Conservation (phyloP, 345 rosid species). For the Raphanus sativus region DNA sequence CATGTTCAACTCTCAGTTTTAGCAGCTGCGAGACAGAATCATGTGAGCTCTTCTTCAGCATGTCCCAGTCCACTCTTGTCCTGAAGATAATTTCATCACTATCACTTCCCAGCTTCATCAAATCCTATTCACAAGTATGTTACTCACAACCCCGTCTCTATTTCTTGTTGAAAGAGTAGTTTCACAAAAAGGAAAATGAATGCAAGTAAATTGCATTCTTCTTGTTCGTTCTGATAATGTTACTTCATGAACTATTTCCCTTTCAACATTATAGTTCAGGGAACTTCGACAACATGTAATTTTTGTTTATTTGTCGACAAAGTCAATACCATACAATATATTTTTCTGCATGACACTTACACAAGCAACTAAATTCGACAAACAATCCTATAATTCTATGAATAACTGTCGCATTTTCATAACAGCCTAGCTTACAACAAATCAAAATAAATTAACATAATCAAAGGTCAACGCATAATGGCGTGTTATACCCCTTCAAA, state of each 20-base stretch:
- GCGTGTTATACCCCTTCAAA: conserved; percentile 12
- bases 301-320: neutral
- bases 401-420: conserved; percentile 16
- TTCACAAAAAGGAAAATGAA: too few species aligned
- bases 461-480: conserved; percentile 30
- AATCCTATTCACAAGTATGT: neutral
- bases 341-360: neutral
- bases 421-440: conserved; percentile 19
- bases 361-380: neutral
- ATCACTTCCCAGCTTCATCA: conserved; percentile 20
- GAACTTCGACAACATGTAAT: neutral
- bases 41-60: too few species aligned
- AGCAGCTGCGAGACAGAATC: too few species aligned
- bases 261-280: neutral
- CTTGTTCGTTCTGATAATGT: neutral
- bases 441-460: conserved; percentile 6
- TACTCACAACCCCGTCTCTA: neutral
- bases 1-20: neutral
- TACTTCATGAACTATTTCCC: neutral
- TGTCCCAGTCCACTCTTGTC: too few species aligned
- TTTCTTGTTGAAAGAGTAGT: neutral
- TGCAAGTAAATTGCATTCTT: neutral
- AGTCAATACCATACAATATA: neutral
- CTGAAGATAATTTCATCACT: conserved; percentile 42
- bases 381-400: neutral